Evolutionary conservation across 768 basidiomycete genomes (phyloP), one percentile per base, ranked within the genome.

Genomic region (Melanogaster broomeanus): DNA sequence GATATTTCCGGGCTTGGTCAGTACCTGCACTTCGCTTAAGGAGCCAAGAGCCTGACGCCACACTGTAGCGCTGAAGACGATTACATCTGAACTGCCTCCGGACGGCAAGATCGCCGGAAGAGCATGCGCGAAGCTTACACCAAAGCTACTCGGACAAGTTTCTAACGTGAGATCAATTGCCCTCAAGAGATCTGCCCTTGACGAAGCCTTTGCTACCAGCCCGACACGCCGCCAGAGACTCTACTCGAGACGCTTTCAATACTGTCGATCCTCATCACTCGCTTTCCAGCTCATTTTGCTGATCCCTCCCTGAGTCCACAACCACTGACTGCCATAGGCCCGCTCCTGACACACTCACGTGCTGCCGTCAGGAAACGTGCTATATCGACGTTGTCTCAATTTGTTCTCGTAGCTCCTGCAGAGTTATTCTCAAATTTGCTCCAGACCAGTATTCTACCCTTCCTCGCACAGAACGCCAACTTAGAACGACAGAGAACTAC

Each of bases 1-100:
- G 95, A 98, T 73, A 94, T 99, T 48, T 93, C 95, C 9, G 88
- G 88, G 39, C 81, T 98, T 49, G 96, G 95, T 97, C 45, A 15
- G 62, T 24, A 21, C 30, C 15, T 10, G 7, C 15, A n/a, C 12
- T 1, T 40, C 22, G 18, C 25, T 15, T 10, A 11, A 31, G 13
- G 8, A 9, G 37, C 43, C n/a, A 33, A 33, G 1, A 18, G 25
- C 37, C 25, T 51, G 42, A 65, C 54, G 42, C 43, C 53, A 44
- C 45, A 24, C 37, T 41, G 16, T 60, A 95, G 96, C 93, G 5
- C 76, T 99, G 51, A 98, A 98, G 74, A 96, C 93, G 3, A 94
- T 98, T 59, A 93, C 94, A 4, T 81, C 87, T 16, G 94, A 98
- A 70, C 77, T 98, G 44, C 90, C 91, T 9, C 81, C 83, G 6